Evolutionary conservation across 169 alveolate species (phyloP), one percentile per base, ranked within the genome.

Genomic region (Plasmodium reichenowi): DNA sequence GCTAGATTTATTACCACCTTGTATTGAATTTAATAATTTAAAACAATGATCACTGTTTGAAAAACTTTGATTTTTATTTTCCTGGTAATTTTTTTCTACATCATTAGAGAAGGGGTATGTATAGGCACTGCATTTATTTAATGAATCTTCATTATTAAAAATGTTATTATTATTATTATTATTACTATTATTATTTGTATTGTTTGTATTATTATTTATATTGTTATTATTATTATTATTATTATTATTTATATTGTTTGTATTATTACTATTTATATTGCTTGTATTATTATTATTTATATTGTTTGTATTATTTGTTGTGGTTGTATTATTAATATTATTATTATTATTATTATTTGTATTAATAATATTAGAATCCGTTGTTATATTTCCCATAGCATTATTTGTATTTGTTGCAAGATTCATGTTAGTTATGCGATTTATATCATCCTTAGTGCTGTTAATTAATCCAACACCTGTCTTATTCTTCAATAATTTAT

Each of bases 91-190:
- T 17, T 56, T 73, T 22, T 32, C 48, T 3, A 13, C 38, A 38
- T 38, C 47, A 38, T 38, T 38, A 0, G 47, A 38, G 47, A 38
- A 38, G 9, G 47, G 47, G 7, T 38, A 7, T 5, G 47, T 5
- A 38, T 38, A 38, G 7, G 47, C 47, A 3, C 58, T 26, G 38
- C 86, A 73, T 66, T 66, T 38, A n/a, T 66, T 29, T n/a, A n/a
- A 66, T 13, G 17, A 13, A 10, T 60, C 70, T 17, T 60, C 47
- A 54, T 54, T 38, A 38, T 38, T 38, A 38, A 38, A 38, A 38
- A 38, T 38, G n/a, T 56, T 56, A 56, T 56, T 56, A 56, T 56
- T 56, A 54, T 54, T 10, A 56, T 56, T 52, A 52, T 52, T 50
- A 50, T 50, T 50, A 50, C 7, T 50, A 50, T 1, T 13, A 52